Conservation (phyloP, 2,329 filamentous ascomycete species). For the Chaetomium sp. region DNA sequence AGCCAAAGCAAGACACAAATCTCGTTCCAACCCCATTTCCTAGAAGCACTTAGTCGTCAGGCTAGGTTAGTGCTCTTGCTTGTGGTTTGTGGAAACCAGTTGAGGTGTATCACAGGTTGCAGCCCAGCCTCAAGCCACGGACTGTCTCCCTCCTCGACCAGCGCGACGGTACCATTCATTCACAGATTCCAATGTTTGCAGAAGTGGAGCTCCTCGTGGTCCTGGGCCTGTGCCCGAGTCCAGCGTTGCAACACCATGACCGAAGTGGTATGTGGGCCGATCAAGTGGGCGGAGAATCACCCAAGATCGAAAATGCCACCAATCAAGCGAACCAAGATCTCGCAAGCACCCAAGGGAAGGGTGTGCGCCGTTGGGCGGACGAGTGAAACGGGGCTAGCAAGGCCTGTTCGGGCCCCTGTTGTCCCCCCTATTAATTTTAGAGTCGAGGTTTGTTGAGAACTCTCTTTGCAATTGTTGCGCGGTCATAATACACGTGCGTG, state of each 20-base stretch:
- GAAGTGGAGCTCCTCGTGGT: neutral
- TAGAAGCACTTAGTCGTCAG: too few species aligned
- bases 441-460: neutral
- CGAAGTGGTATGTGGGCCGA: conserved; percentile 10
- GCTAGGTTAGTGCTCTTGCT: neutral
- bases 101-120: neutral
- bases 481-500: too few species aligned
- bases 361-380: neutral
- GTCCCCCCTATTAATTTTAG: neutral
- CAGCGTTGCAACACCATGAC: conserved; percentile 17
- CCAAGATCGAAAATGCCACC: conserved; percentile 16
- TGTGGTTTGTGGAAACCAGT: conserved; percentile 19
- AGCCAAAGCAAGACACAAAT: neutral
- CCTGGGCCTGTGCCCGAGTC: conserved; percentile 10
- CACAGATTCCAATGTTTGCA: neutral
- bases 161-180: neutral
- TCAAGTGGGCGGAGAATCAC: conserved; percentile 13
- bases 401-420: neutral
- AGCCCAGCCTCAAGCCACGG: neutral
- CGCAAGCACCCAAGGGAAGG: neutral
- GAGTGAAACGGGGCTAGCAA: conserved; percentile 3
- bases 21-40: neutral
- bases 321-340: conserved; percentile 11
- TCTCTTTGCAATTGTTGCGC: too few species aligned
- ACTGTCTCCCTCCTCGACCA: conserved; percentile 1